These are phyloP conservation scores for Phytomonas francai DNA, from an alignment of 208 protist genomes.

Conservation along the genomic window DNA sequence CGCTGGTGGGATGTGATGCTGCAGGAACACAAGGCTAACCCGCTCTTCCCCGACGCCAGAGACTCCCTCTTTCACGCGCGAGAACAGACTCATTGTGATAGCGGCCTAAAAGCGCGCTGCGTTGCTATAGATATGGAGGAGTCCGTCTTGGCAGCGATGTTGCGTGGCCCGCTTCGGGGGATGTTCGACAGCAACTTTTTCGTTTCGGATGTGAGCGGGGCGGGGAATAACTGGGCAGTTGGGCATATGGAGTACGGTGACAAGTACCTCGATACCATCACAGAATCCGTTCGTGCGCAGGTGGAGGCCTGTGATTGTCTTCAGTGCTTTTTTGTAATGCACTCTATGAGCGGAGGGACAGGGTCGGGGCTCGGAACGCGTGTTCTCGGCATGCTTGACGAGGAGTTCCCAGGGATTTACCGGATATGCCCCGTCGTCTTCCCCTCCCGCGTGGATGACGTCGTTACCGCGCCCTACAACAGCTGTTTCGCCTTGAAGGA, in stretches of 20 bases:
- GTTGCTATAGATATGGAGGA: constrained; percentile 96
- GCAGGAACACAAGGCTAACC: constrained; percentile 87
- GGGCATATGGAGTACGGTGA: constrained; percentile 91
- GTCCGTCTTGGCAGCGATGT: constrained; percentile 84
- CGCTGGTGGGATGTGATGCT: constrained; percentile 95
- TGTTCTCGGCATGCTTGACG: constrained; percentile 87
- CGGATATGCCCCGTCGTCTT: constrained; percentile 87
- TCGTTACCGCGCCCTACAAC: constrained; percentile 96
- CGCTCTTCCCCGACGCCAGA: constrained; percentile 58
- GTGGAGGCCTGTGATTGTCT: constrained; percentile 93
- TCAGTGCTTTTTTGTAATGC: constrained; percentile 93
- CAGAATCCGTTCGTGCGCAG: constrained; percentile 75
- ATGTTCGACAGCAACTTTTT: constrained; percentile 90
- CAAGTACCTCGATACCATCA: constrained; percentile 73
- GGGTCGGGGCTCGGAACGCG: constrained; percentile 93
- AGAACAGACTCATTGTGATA: neutral
- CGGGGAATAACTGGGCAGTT: constrained; percentile 92
- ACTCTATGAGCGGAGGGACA: constrained; percentile 95
- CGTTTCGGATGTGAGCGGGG: constrained; percentile 82
- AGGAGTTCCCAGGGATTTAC: constrained; percentile 91
- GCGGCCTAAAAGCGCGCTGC: constrained; percentile 80
- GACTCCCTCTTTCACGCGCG: constrained; percentile 54
- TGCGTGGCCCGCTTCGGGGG: constrained; percentile 65
- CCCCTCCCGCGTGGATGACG: constrained; percentile 90
- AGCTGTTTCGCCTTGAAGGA: constrained; percentile 84